phyloP scores from a whole-genome alignment of 2,329 filamentous ascomycete genomes.

The Eutypa lata region DNA sequence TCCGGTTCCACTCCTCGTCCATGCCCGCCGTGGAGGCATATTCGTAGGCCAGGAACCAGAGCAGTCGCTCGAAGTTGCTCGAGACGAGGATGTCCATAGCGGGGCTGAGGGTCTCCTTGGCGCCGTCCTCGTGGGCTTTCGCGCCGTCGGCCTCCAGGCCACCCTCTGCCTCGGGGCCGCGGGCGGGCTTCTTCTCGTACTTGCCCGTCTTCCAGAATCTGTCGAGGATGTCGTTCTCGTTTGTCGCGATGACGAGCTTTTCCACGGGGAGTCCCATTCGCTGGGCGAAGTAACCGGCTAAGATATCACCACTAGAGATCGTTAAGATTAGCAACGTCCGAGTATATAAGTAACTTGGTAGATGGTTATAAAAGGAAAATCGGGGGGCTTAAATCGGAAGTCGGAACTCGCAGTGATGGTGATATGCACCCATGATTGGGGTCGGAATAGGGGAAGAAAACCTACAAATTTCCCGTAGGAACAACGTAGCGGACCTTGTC shows the following conservation, averaged over 20 bases:
- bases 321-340: background rate
- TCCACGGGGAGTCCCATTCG: slow-evolving; percentile 85
- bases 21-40: slow-evolving; percentile 58
- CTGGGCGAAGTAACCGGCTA: slow-evolving; percentile 89
- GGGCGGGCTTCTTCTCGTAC: slow-evolving; percentile 79
- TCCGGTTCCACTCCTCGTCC: slow-evolving; percentile 64
- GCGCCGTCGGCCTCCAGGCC: slow-evolving; percentile 63
- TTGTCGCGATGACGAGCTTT: slow-evolving; percentile 89
- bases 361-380: too few species aligned
- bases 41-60: slow-evolving; percentile 88
- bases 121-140: slow-evolving; percentile 66
- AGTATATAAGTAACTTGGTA: background rate
- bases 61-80: slow-evolving; percentile 91
- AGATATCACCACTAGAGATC: slow-evolving; percentile 61
- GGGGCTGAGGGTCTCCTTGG: slow-evolving; percentile 87
- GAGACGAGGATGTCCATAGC: slow-evolving; percentile 98
- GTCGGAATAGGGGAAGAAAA: background rate
- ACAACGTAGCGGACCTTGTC: slow-evolving; percentile 81
- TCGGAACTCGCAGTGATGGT: too few species aligned
- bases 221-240: slow-evolving; percentile 96
- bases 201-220: slow-evolving; percentile 88
- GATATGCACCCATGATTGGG: too few species aligned
- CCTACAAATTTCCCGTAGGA: slow-evolving; percentile 83
- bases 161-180: slow-evolving; percentile 54
- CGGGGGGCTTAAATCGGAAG: background rate